Conservation (phyloP, 164 flowering plant genomes). For the Cinnamomum chago region DNA sequence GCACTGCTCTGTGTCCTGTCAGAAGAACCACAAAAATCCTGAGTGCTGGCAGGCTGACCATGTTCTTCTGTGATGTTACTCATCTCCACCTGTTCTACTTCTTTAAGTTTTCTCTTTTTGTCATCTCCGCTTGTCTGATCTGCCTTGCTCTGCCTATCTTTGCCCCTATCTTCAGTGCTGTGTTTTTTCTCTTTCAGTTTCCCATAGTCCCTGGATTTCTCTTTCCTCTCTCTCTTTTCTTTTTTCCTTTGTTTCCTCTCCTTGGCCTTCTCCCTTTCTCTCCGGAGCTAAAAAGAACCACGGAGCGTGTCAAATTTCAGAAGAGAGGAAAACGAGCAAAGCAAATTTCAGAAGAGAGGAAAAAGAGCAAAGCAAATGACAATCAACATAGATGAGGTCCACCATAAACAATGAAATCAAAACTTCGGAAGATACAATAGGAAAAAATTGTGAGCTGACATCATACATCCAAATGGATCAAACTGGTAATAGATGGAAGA, state of each 20-base stretch:
- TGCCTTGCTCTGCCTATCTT: too few species aligned
- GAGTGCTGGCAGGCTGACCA: constrained; percentile 30
- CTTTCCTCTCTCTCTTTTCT: background rate
- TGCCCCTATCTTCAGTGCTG: background rate
- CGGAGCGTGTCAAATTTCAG: background rate
- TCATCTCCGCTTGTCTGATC: constrained; percentile 13
- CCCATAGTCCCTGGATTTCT: background rate
- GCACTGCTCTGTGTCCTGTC: constrained; percentile 41
- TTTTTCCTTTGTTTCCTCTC: background rate
- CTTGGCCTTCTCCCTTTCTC: background rate
- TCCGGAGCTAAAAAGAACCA: background rate
- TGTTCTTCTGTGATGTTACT: constrained; percentile 64
- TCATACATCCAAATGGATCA: too few species aligned
- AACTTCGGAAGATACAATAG: too few species aligned
- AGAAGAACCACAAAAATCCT: constrained; percentile 38
- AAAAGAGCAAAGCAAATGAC: background rate
- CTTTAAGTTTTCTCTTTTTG: constrained; percentile 17
- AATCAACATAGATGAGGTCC: background rate
- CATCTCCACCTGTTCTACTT: constrained; percentile 39
- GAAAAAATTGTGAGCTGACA: too few species aligned
- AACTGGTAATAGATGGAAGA: too few species aligned
- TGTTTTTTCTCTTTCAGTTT: background rate
- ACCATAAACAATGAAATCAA: too few species aligned
- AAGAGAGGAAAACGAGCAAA: too few species aligned
- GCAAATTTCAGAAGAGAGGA: background rate